Conservation (phyloP, 1,284 basidiomycete genomes). For the Rhodotorula mucilaginosa region DNA sequence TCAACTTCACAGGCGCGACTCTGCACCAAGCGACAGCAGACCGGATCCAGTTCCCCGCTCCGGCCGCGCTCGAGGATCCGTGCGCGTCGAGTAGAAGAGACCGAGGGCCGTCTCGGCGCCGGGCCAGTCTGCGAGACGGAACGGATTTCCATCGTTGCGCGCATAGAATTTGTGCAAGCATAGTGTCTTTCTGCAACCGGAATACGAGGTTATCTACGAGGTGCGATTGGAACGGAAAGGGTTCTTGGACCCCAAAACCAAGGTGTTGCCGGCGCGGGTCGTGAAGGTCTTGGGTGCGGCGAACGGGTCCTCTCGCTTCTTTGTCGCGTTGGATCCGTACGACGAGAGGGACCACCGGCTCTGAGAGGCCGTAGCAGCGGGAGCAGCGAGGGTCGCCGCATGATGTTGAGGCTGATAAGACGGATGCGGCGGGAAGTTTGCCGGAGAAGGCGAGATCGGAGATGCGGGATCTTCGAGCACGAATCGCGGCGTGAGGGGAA, state of each 20-base stretch:
- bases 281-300: constrained; percentile 13
- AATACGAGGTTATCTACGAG: not conserved
- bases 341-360: constrained; percentile 12
- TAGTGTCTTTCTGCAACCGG: too few relatives aligned
- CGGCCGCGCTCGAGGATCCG: too few relatives aligned
- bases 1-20: too few relatives aligned
- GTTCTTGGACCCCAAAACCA: constrained; percentile 8
- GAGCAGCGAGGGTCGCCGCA: not conserved
- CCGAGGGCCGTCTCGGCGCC: too few relatives aligned
- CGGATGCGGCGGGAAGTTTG: not conserved
- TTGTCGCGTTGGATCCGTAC: constrained; percentile 1
- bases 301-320: not conserved
- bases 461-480: constrained; percentile 24
- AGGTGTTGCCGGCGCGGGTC: constrained; percentile 27
- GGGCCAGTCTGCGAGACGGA: too few relatives aligned
- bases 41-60: too few relatives aligned
- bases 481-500: constrained; percentile 9
- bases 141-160: too few relatives aligned
- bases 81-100: too few relatives aligned
- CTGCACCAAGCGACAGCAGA: too few relatives aligned
- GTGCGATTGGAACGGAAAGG: not conserved
- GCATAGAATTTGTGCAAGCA: too few relatives aligned
- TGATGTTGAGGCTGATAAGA: not conserved
- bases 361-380: too few relatives aligned
- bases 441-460: constrained; percentile 22